phyloP scores from a whole-genome alignment of 495 filamentous ascomycete species.

The Lichenothelia convexa region DNA sequence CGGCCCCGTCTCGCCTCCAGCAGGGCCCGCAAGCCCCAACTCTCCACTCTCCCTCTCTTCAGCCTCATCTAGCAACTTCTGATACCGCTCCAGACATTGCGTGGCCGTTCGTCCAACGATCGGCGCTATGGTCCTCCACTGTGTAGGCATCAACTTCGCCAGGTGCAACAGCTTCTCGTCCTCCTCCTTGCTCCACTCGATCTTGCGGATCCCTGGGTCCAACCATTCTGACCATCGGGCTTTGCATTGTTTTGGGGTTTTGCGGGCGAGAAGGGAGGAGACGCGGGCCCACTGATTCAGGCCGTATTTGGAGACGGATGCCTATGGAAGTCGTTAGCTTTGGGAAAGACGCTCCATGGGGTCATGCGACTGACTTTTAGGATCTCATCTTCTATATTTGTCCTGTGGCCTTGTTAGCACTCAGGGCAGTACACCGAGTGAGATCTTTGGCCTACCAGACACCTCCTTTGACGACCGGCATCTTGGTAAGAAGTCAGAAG shows the following conservation, averaged over 20 bases:
- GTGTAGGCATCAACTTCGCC: constrained; percentile 96
- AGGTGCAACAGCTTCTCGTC: constrained; percentile 93
- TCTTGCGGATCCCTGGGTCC: constrained; percentile 91
- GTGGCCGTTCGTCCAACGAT: constrained; percentile 93
- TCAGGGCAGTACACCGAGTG: too few relatives aligned
- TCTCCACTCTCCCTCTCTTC: constrained; percentile 74
- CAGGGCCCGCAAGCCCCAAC: constrained; percentile 70
- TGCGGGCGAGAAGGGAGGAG: constrained; percentile 88
- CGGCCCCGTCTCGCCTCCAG: constrained; percentile 70
- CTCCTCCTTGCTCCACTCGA: constrained; percentile 97
- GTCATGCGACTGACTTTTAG: constrained; percentile 79
- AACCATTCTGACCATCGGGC: constrained; percentile 97
- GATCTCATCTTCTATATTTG: constrained; percentile 80
- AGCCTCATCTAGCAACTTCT: constrained; percentile 88
- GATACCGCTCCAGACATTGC: constrained; percentile 91
- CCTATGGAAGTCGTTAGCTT: too few relatives aligned
- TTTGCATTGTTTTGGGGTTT: constrained; percentile 98
- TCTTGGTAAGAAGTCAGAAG: constrained; percentile 29
- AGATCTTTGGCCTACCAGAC: too few relatives aligned
- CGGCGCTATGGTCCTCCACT: constrained; percentile 96
- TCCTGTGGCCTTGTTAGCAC: too few relatives aligned
- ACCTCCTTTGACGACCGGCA: constrained; percentile 97
- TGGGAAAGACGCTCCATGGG: constrained; percentile 15
- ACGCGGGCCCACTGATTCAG: constrained; percentile 98
- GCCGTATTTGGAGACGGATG: constrained; percentile 82